Evolutionary conservation across 2,329 filamentous ascomycete genomes (phyloP).

Genomic region (Corynespora cassiicola): DNA sequence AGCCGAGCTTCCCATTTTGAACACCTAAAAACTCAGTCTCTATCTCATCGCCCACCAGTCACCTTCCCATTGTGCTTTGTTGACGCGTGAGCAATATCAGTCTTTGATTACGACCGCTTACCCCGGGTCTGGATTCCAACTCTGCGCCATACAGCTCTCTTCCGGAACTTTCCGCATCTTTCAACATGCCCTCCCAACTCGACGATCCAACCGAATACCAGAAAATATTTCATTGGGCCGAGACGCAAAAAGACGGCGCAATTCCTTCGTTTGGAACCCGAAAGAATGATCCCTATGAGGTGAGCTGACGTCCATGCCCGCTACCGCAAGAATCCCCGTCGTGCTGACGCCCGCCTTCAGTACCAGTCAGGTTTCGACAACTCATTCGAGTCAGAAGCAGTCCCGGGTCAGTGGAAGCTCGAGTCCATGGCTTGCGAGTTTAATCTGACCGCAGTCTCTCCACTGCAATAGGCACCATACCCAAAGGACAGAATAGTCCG

Average conservation of each 20-base stretch:
- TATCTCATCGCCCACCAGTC: too few species aligned
- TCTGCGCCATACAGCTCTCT: too few species aligned
- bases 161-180: too few species aligned
- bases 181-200: conserved; percentile 30
- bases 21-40: neutral
- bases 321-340: neutral
- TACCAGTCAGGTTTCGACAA: conserved; percentile 67
- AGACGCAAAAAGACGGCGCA: conserved; percentile 64
- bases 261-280: conserved; percentile 62
- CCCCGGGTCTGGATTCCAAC: neutral
- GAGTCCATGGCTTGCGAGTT: conserved; percentile 4
- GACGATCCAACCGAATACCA: conserved; percentile 47
- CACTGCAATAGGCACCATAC: conserved; percentile 45
- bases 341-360: conserved; percentile 28
- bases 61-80: neutral
- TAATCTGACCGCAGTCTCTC: conserved; percentile 18
- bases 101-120: too few species aligned
- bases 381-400: conserved; percentile 54
- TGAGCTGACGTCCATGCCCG: conserved; percentile 28
- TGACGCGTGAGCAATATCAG: too few species aligned
- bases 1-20: too few species aligned
- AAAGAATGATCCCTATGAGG: conserved; percentile 62
- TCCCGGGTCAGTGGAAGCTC: conserved; percentile 41
- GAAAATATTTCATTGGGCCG: conserved; percentile 58
- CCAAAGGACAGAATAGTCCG: conserved; percentile 54